Conservation (phyloP, 2,329 filamentous ascomycete genomes). For the Aspergillus pseudonomiae region DNA sequence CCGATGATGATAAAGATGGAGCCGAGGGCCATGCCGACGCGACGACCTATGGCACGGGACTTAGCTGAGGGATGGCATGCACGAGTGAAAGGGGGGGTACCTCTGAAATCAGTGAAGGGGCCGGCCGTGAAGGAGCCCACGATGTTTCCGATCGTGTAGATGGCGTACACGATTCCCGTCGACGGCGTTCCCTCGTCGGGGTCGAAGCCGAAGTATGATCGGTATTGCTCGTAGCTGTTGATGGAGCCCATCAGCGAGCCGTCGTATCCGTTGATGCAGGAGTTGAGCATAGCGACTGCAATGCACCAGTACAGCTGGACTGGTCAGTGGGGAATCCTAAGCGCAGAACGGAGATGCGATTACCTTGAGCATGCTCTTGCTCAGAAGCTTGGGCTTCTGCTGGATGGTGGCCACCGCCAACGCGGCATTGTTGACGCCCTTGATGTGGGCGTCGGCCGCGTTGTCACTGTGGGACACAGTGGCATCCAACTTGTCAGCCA, state of each 20-base stretch:
- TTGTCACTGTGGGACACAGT: constrained; percentile 4
- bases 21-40: constrained; percentile 33
- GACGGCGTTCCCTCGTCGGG: constrained; percentile 42
- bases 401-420: constrained; percentile 35
- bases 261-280: constrained; percentile 53
- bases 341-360: background rate
- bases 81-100: constrained; percentile 14
- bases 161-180: constrained; percentile 53
- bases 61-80: background rate
- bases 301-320: constrained; percentile 46
- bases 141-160: constrained; percentile 54
- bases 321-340: background rate
- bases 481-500: background rate
- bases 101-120: constrained; percentile 46
- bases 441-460: constrained; percentile 18
- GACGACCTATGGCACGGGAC: constrained; percentile 22
- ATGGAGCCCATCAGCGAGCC: constrained; percentile 55
- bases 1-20: constrained; percentile 31
- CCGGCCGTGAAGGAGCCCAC: constrained; percentile 51
- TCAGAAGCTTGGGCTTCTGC: constrained; percentile 39
- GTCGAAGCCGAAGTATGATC: constrained; percentile 47
- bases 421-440: constrained; percentile 31
- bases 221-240: constrained; percentile 51
- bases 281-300: constrained; percentile 48
- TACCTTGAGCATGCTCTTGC: constrained; percentile 50